phyloP scores from a whole-genome alignment of 257 asterid genomes.

The Capsicum chinense region DNA sequence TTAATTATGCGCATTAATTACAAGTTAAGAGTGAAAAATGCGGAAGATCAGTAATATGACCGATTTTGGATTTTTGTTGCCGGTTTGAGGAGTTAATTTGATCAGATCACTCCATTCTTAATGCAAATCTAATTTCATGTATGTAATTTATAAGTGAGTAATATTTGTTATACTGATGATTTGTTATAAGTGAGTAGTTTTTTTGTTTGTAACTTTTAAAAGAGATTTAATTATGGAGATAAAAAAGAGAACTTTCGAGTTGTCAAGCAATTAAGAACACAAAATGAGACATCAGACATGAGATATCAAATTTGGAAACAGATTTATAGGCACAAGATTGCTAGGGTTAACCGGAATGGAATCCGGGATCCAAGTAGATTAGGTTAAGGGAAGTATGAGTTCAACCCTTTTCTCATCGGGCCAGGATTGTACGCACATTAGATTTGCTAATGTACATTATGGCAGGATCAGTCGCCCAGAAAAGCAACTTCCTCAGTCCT shows the following conservation, averaged over 20 bases:
- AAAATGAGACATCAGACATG: background rate
- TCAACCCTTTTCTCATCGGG: no score
- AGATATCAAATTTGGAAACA: background rate
- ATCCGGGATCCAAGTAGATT: no score
- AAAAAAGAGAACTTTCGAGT: background rate
- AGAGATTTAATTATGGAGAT: background rate
- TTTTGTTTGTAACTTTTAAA: background rate
- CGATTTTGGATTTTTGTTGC: background rate
- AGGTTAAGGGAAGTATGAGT: no score
- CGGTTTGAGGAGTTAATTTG: background rate
- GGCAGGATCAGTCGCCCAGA: no score
- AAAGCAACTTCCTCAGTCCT: no score
- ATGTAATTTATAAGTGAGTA: background rate
- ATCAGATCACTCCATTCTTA: constrained; percentile 23
- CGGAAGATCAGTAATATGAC: constrained; percentile 7
- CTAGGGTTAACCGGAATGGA: no score
- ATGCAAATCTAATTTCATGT: constrained; percentile 2
- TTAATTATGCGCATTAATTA: background rate
- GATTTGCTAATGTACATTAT: no score
- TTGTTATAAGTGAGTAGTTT: background rate
- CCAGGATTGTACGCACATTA: no score
- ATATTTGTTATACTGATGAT: background rate
- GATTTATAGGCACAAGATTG: background rate
- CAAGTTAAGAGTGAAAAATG: background rate
- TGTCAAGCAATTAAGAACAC: background rate